Conservation (phyloP, 768 basidiomycete species). For the Auricularia sp. region DNA sequence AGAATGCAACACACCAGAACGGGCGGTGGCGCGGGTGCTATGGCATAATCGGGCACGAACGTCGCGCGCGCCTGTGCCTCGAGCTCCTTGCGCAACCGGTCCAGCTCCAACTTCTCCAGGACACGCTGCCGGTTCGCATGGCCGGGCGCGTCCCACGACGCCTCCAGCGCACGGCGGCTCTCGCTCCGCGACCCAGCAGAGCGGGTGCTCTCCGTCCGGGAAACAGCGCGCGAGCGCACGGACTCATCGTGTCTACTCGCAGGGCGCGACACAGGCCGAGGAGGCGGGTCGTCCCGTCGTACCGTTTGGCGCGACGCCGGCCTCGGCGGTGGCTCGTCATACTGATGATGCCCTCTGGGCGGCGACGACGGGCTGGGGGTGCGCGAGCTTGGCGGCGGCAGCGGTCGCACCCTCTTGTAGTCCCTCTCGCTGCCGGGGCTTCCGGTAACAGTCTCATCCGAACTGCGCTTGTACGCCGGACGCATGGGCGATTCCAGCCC, state of each 20-base stretch:
- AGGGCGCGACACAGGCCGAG: neutral
- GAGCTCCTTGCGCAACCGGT: no score
- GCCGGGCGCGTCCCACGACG: neutral
- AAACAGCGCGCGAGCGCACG: neutral
- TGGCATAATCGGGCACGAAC: neutral
- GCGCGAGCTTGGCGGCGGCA: neutral
- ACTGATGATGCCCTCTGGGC: no score
- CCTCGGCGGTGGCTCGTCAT: neutral
- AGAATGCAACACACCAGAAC: neutral
- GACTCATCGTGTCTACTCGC: neutral
- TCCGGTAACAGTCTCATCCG: neutral
- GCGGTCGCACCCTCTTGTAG: neutral
- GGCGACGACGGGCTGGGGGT: neutral
- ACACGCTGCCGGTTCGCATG: no score
- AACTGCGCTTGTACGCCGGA: neutral
- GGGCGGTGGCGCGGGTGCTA: neutral
- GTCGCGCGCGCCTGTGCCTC: no score
- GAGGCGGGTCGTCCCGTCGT: neutral
- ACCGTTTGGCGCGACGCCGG: neutral
- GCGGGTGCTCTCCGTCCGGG: neutral
- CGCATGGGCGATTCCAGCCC: neutral
- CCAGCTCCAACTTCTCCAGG: no score
- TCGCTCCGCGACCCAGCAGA: neutral
- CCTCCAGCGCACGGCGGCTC: neutral
- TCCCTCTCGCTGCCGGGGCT: neutral